phyloP scores from a whole-genome alignment of 2,329 filamentous ascomycete species.

The Golovinomyces cichoracearum region DNA sequence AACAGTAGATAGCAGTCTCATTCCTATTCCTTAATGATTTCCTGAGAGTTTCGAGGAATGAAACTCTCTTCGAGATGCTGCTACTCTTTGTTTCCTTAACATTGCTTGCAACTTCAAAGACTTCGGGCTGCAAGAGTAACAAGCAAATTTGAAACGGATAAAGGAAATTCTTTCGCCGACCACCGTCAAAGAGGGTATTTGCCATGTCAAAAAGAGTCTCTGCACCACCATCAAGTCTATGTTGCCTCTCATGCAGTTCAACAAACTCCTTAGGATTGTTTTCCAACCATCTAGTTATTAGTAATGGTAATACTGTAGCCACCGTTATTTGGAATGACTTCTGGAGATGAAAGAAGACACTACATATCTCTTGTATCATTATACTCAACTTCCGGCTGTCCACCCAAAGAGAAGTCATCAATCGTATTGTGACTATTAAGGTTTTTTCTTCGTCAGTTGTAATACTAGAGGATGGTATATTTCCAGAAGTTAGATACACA shows the following conservation, averaged over 20 bases:
- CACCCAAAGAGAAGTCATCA: slow-evolving; percentile 38
- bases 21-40: slow-evolving; percentile 38
- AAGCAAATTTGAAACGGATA: slow-evolving; percentile 37
- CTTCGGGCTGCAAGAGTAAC: slow-evolving; percentile 37
- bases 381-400: slow-evolving; percentile 34
- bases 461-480: slow-evolving; percentile 6
- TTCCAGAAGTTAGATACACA: slow-evolving; percentile 10
- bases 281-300: slow-evolving; percentile 41
- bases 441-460: slow-evolving; percentile 13
- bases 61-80: slow-evolving; percentile 37
- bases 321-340: slow-evolving; percentile 37
- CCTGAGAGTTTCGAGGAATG: slow-evolving; percentile 35
- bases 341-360: slow-evolving; percentile 39
- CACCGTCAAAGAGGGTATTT: slow-evolving; percentile 32
- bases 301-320: slow-evolving; percentile 32
- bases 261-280: slow-evolving; percentile 39
- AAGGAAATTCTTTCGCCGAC: slow-evolving; percentile 27
- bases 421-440: slow-evolving; percentile 28
- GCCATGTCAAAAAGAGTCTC: slow-evolving; percentile 47
- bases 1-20: slow-evolving; percentile 39
- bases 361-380: slow-evolving; percentile 39
- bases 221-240: slow-evolving; percentile 35
- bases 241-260: slow-evolving; percentile 31
- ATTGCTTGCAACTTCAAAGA: slow-evolving; percentile 44
- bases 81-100: slow-evolving; percentile 36